These are phyloP conservation scores for Xylaria sp. DNA, from an alignment of 2,329 filamentous ascomycete species.

Conservation along the genomic window DNA sequence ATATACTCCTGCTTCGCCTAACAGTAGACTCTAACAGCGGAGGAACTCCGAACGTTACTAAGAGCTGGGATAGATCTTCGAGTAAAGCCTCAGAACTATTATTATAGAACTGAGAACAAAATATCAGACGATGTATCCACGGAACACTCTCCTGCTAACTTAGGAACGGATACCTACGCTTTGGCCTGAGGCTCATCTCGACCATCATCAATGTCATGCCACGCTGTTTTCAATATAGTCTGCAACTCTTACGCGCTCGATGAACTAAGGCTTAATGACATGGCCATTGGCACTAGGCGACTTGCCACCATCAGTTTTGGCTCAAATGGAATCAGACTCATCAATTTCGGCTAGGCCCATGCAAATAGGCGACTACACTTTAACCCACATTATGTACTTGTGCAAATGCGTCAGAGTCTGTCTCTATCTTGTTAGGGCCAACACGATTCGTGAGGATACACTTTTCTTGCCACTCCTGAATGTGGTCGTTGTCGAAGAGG, in stretches of 20 bases:
- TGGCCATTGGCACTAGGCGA: not conserved
- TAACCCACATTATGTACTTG: not conserved
- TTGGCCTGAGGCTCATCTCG: not conserved
- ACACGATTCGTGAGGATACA: not conserved
- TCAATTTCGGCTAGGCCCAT: not conserved
- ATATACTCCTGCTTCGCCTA: too few species aligned
- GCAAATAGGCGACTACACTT: not conserved
- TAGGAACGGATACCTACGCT: too few species aligned
- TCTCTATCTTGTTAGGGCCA: not conserved
- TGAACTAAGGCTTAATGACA: not conserved
- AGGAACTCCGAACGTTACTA: too few species aligned
- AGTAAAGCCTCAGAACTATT: not conserved
- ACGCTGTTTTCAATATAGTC: not conserved
- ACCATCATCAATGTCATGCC: not conserved
- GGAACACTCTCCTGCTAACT: not conserved
- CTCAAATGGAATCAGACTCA: not conserved
- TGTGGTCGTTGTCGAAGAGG: not conserved
- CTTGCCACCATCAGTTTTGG: not conserved
- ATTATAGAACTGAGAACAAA: not conserved
- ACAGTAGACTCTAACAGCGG: too few species aligned
- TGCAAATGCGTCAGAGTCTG: slow-evolving; percentile 9
- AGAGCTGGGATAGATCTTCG: too few species aligned
- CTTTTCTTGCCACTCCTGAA: not conserved
- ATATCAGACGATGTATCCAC: not conserved
- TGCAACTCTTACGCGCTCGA: not conserved